Percentiles rank a stretch among this genome's conserved stretches.
Conservation (phyloP, 1,284 basidiomycete species). For the Ganoderma leucocontextum region DNA sequence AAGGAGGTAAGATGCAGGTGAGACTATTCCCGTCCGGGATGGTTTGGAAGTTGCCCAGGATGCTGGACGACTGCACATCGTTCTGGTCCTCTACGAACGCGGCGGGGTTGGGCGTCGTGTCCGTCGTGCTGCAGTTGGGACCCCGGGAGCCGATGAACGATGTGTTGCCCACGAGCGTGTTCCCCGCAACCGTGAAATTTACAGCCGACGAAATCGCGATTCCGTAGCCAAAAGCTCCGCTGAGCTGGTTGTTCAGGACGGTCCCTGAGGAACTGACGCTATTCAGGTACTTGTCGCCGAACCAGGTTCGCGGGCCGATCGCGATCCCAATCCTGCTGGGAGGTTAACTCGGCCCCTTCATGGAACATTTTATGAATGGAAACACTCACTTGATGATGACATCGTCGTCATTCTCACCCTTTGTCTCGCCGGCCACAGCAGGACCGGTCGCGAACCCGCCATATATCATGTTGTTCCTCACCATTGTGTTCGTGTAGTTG, state of each 20-base stretch:
- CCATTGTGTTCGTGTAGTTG: slow-evolving; percentile 72
- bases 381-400: slow-evolving; percentile 71
- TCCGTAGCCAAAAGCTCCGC: slow-evolving; percentile 77
- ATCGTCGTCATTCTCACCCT: slow-evolving; percentile 66
- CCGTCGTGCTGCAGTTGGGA: slow-evolving; percentile 68
- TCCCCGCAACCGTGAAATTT: slow-evolving; percentile 75
- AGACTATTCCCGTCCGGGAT: slow-evolving; percentile 63
- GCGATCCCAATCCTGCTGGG: slow-evolving; percentile 70
- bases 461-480: slow-evolving; percentile 74
- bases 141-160: slow-evolving; percentile 80
- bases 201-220: slow-evolving; percentile 71
- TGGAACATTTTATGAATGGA: slow-evolving; percentile 2
- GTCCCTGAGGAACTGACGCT: slow-evolving; percentile 69
- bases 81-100: slow-evolving; percentile 66
- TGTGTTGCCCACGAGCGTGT: slow-evolving; percentile 73
- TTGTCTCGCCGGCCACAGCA: slow-evolving; percentile 47
- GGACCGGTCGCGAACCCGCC: slow-evolving; percentile 70
- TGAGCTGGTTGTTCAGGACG: slow-evolving; percentile 71
- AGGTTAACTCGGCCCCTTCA: slow-evolving; percentile 9
- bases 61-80: slow-evolving; percentile 49
- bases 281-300: slow-evolving; percentile 64
- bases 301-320: slow-evolving; percentile 84
- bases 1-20: slow-evolving; percentile 72
- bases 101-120: slow-evolving; percentile 59
- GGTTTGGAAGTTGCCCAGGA: slow-evolving; percentile 61